Evolutionary conservation across 2,329 filamentous ascomycete species (phyloP).

Genomic region (Sphaceloma murrayae): DNA sequence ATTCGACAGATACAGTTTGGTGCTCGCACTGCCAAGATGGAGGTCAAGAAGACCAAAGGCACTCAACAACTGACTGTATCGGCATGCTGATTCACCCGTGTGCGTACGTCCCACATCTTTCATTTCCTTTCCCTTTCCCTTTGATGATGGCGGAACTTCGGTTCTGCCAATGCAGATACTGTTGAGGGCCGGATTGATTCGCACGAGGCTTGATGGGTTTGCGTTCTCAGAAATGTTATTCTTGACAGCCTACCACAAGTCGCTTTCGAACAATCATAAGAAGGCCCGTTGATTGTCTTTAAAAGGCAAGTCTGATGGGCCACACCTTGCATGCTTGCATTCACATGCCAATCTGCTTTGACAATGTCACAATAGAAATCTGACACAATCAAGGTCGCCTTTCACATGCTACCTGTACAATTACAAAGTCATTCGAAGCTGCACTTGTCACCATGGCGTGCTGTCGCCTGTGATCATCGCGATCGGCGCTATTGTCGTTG

Average conservation of each 20-base stretch:
- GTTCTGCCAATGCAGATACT: constrained; percentile 2
- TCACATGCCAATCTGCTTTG: too few relatives aligned
- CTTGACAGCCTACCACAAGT: not conserved
- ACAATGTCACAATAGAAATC: too few relatives aligned
- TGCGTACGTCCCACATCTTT: too few relatives aligned
- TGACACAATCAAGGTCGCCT: too few relatives aligned
- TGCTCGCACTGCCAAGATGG: constrained; percentile 40
- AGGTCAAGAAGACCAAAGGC: constrained; percentile 40
- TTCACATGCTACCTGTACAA: too few relatives aligned
- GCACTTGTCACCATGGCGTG: too few relatives aligned
- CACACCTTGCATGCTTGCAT: not conserved
- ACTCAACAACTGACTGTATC: constrained; percentile 33
- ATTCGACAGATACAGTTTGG: constrained; percentile 35
- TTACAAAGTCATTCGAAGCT: too few relatives aligned
- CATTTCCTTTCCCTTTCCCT: not conserved
- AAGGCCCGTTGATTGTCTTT: constrained; percentile 6
- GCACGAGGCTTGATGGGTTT: not conserved
- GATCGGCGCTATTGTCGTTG: too few relatives aligned
- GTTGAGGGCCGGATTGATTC: constrained; percentile 1
- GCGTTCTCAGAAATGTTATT: not conserved
- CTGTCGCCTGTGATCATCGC: too few relatives aligned
- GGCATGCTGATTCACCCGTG: constrained; percentile 16
- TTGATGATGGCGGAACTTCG: not conserved
- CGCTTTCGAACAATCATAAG: constrained; percentile 4
- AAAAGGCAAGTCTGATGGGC: constrained; percentile 15